These are phyloP conservation scores for Massospora cicadina DNA, from an alignment of 371 early-diverging fungal genomes.

Conservation along the genomic window DNA sequence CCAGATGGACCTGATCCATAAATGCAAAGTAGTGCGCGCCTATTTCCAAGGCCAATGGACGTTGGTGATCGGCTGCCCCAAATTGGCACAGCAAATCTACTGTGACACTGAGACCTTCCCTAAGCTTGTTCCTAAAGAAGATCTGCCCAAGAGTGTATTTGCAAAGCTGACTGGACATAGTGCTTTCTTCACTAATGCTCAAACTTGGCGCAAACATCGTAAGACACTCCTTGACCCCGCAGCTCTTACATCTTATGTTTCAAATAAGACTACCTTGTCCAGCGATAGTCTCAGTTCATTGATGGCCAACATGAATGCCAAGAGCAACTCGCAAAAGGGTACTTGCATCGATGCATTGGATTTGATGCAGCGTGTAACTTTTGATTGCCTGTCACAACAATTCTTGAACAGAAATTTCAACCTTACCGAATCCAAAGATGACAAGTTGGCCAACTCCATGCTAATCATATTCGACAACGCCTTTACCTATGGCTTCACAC, in stretches of 20 bases:
- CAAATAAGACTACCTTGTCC: neutral
- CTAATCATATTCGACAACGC: neutral
- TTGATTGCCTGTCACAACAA: neutral
- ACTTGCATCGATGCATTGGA: neutral
- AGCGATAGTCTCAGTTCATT: neutral
- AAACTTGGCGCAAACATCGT: neutral
- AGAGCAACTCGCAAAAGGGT: neutral
- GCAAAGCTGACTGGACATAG: neutral
- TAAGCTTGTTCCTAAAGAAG: neutral
- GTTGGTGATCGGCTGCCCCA: neutral
- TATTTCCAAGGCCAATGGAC: conserved; percentile 1
- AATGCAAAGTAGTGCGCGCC: neutral
- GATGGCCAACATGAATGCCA: neutral
- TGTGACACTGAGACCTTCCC: neutral
- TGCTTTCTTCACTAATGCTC: conserved; percentile 5
- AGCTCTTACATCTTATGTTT: neutral
- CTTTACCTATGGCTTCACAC: neutral
- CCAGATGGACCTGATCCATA: neutral
- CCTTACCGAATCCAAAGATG: neutral
- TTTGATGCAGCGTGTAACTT: neutral
- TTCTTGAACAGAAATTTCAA: neutral
- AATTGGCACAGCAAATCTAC: neutral
- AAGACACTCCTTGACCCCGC: neutral
- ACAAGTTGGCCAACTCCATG: neutral
- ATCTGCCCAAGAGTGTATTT: neutral